Base-by-base conservation (phyloP, 805 yeast genomes). In the Torulaspora quercuum region DNA sequence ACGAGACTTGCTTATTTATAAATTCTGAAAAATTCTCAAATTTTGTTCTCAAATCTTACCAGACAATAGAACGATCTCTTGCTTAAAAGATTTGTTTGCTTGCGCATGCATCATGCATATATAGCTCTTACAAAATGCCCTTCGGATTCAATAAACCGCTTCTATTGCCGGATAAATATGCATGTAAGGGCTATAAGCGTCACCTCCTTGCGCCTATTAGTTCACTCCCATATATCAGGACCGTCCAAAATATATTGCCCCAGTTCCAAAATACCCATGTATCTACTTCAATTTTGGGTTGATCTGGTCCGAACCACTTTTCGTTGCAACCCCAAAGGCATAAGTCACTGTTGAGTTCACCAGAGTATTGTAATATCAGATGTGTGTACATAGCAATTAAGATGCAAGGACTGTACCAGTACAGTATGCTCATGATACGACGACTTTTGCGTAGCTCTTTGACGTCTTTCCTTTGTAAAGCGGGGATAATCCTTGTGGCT, bases 181-280 rank as follows among this genome's bases (percentile, higher is more conserved):
- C n/a, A n/a, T n/a, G n/a, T 42, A 45, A n/a, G 35, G 15, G 19
- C 9, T 12, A 11, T 26, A 26, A 19, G 6, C 11, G 13, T 33
- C 25, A 42, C 18, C 40, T 44, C 25, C 48, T 53, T 16, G 57
- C 64, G 13, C 63, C 59, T 12, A 78, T 61, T 42, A 90, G 67
- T 63, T 90, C 98, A 30, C 83, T 68, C 19, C 82, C 79, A 61
- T 90, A 90, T 17, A 92, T 68, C n/a, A 78, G 66, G 39, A 92
- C 65, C 7, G 95, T 83, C 35, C 82, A 73, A 48, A 82, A 78
- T 68, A 90, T 84, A 57, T 90, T 90, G 41, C 85, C 75, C 97
- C 97, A 90, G 52, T 89, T 86, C 97, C 98, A 90, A 57, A 92
- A 84, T 52, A 87, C 88, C 86, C 95, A 83, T n/a, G 95, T 82